A percentile compares a stretch with the other conserved stretches of the same genome.
Conservation (phyloP, 345 rosid species). For the Eucalyptus microcorys region DNA sequence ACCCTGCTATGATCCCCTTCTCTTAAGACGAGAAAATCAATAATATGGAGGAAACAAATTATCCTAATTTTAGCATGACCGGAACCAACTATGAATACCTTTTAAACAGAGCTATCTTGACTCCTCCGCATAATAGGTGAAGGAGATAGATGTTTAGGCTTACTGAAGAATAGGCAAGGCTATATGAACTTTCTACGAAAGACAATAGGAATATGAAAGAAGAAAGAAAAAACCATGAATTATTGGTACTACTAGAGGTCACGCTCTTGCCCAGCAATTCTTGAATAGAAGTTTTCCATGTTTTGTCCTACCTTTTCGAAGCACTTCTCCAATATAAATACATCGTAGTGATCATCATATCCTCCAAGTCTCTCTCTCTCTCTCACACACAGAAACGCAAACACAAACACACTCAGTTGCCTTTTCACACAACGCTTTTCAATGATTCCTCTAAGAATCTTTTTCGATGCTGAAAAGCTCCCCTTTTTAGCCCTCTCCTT, state of each 20-base stretch:
- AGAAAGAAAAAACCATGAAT: background rate
- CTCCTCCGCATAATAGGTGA: background rate
- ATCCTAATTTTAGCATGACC: background rate
- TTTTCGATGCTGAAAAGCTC: background rate
- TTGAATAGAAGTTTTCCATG: background rate
- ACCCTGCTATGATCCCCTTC: too few species aligned
- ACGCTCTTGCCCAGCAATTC: background rate
- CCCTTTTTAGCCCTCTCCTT: background rate
- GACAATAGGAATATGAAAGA: fast-evolving
- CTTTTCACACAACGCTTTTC: background rate
- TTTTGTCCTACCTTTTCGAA: fast-evolving
- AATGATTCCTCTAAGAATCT: background rate
- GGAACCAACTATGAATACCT: background rate
- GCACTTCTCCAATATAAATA: background rate
- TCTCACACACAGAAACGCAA: too few species aligned
- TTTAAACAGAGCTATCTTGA: background rate
- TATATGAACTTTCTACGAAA: background rate
- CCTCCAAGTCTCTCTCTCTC: background rate
- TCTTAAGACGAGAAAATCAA: background rate
- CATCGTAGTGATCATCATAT: background rate
- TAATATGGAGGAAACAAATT: background rate
- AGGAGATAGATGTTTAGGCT: too few species aligned
- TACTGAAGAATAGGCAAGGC: background rate
- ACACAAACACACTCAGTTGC: background rate
- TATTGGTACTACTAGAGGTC: background rate